Evolutionary conservation across 768 basidiomycete species (phyloP), one percentile per base, ranked within the genome.

Genomic region (Tephrocybe rancida): DNA sequence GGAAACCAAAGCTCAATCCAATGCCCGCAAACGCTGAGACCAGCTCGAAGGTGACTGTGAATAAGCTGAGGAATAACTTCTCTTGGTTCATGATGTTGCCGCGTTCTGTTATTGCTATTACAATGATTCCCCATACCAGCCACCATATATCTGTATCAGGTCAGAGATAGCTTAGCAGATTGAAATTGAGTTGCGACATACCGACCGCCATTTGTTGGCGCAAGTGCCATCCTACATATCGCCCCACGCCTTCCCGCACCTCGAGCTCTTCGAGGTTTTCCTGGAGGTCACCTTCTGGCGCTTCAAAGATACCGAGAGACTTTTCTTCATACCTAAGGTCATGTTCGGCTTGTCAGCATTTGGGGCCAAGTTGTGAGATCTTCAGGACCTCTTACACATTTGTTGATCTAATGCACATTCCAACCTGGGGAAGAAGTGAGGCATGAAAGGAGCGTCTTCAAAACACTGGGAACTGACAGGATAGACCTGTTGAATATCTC

Each of bases 71-170:
- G 82, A 84, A 88, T 29, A 79, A 77, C 57, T 82, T 81, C 5
- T 70, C 71, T 16, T 76, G 70, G 48, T 88, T 75, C 67, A 82
- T 73, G 39, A 88, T 67, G 38, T 79, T 77, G 8, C 73, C 79
- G 3, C 81, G 75, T 70, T 91, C 90, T 34, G 90, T 80, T 50
- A 92, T 85, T 42, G 86, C 83, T 38, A 92, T 74, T 13, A 87
- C 61, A 70, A 89, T 88, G 2, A 93, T 77, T 1, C 80, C 88
- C 68, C 84, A 83, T 0, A 83, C 85, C 7, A 92, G 77, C 88
- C 88, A 90, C 90, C 90, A 91, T 46, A 90, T 85, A 64, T 91
- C 88, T 76, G 77, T 34, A 14, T 13, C 22, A 21, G 13, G 13
- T 13, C 9, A 39, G 8, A 27, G 11, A 22, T 5, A 35, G 19